Base-by-base conservation (phyloP, 257 asterid species). In the Parsonsia alboflavescens region DNA sequence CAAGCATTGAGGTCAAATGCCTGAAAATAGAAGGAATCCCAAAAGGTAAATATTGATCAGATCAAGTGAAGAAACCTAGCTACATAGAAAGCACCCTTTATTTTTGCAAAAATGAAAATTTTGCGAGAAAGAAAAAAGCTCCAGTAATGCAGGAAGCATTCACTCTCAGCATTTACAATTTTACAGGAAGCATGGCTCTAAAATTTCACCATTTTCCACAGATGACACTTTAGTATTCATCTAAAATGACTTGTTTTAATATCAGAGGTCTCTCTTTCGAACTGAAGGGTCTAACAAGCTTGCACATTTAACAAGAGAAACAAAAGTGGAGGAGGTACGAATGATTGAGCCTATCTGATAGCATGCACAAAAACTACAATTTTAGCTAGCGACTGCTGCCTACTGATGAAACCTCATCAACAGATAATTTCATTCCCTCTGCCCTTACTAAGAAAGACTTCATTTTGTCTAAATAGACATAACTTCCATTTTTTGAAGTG, bases 1-100 rank as follows among this genome's bases (percentile, higher is more conserved):
- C 99, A 81, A 95, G 93, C 86, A 85, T 79, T 54, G 90, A 69
- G 33, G 97, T 95, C 84, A 95, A 90, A 85, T 92, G 88, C 89
- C 99, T 95, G 86, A 41, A 65, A 44, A 66, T 19, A 72, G 17
- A 46, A 73, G 10, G 26, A 19, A 65, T 10, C 30, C 7, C 13
- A 2, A 65, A 64, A 39, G 50, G 7, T 15, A 11, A 30, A 6
- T 7, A 33, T 36, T 36, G 69, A 63, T 39, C 3, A n/a, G 39
- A 19, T 17, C 70, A 36, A 36, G 19, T 65, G 10, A 65, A 65
- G 26, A 39, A 36, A 65, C 30, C 50, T 39, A 28, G 2, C 42
- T 50, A 44, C 54, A n/a, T 46, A 28, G 62, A 45, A 4, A 28
- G 13, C 48, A 19, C 26, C 24, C 13, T 0, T 54, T 73, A 19